phyloP scores from a whole-genome alignment of 2,329 filamentous ascomycete genomes.

The Tetracladium maxilliforme region DNA sequence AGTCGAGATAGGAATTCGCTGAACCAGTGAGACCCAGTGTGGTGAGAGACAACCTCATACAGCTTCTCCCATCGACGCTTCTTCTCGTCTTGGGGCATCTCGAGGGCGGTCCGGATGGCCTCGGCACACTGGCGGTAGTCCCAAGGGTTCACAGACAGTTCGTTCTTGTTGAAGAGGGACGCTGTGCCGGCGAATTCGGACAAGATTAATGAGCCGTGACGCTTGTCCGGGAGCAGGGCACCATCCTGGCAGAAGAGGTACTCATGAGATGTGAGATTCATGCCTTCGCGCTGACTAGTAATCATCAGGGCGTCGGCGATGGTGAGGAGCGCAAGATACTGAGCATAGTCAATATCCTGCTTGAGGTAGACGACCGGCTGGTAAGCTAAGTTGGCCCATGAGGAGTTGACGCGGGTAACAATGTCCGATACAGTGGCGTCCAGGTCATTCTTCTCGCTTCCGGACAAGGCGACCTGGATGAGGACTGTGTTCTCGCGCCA shows the following conservation, averaged over 20 bases:
- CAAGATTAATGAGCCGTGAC: slow-evolving; percentile 77
- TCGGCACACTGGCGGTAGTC: slow-evolving; percentile 81
- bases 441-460: slow-evolving; percentile 75
- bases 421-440: slow-evolving; percentile 86
- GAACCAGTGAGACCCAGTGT: slow-evolving; percentile 81
- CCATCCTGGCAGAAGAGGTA: slow-evolving; percentile 91
- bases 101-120: slow-evolving; percentile 69
- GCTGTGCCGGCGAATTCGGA: slow-evolving; percentile 93
- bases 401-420: slow-evolving; percentile 84
- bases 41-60: slow-evolving; percentile 57
- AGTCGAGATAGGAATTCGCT: slow-evolving; percentile 59
- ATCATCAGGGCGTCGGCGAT: slow-evolving; percentile 90
- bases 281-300: slow-evolving; percentile 87
- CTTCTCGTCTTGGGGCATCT: slow-evolving; percentile 67
- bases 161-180: slow-evolving; percentile 66
- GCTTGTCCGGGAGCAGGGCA: slow-evolving; percentile 50
- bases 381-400: slow-evolving; percentile 79
- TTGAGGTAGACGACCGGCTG: slow-evolving; percentile 88
- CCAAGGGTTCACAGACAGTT: slow-evolving; percentile 88
- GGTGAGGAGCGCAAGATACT: slow-evolving; percentile 83
- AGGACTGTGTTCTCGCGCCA: slow-evolving; percentile 81
- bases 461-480: slow-evolving; percentile 86
- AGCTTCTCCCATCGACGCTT: slow-evolving; percentile 59
- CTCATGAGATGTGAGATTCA: slow-evolving; percentile 94
- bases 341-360: slow-evolving; percentile 84